Conservation (phyloP, 2,329 filamentous ascomycete species). For the Monilinia laxa region DNA sequence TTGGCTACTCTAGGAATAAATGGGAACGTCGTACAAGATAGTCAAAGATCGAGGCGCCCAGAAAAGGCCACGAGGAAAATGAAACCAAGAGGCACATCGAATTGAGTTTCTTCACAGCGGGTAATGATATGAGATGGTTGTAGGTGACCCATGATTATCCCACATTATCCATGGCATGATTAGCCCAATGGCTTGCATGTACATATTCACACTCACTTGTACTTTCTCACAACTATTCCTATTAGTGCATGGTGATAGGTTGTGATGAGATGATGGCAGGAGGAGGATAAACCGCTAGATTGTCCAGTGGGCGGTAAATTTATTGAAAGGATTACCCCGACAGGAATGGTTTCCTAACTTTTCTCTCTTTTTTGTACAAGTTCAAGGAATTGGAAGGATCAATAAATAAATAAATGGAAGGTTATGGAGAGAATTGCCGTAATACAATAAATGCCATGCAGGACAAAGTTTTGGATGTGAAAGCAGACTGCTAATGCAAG, state of each 20-base stretch:
- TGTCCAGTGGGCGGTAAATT: slow-evolving; percentile 21
- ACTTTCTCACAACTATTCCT: background rate
- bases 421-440: background rate
- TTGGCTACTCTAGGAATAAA: slow-evolving; percentile 17
- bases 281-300: slow-evolving; percentile 11
- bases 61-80: slow-evolving; percentile 14
- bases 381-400: slow-evolving; percentile 13
- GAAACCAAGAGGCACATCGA: slow-evolving; percentile 1
- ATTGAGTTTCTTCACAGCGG: slow-evolving; percentile 19
- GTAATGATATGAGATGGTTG: slow-evolving; percentile 18
- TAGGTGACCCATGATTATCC: slow-evolving; percentile 14
- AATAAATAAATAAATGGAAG: background rate
- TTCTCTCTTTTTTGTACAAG: background rate
- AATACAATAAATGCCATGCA: slow-evolving; percentile 3
- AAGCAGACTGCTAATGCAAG: background rate
- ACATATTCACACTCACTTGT: slow-evolving; percentile 8
- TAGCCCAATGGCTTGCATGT: background rate
- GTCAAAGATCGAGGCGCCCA: slow-evolving; percentile 20
- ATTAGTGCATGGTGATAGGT: slow-evolving; percentile 24
- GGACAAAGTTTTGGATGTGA: background rate
- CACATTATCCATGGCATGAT: background rate
- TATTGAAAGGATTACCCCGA: slow-evolving; percentile 13
- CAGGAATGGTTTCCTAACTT: slow-evolving; percentile 7
- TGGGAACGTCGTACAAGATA: slow-evolving; percentile 6
- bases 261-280: slow-evolving; percentile 12